phyloP scores from a whole-genome alignment of 306 rosid species.

The Gillenia trifoliata region DNA sequence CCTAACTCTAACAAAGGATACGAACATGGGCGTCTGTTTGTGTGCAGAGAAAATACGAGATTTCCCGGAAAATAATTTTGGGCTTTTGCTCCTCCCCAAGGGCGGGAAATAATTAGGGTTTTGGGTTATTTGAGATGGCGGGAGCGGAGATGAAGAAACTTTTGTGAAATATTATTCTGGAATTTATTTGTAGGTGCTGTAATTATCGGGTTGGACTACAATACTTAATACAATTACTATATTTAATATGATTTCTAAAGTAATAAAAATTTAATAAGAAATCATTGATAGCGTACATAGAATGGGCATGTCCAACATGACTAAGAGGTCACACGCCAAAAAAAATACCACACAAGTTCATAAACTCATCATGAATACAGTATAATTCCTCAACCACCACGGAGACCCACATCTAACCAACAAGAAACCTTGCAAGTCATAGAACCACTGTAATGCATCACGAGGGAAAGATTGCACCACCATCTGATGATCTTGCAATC shows the following conservation, averaged over 20 bases:
- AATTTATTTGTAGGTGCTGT: neutral
- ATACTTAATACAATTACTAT: too few relatives aligned
- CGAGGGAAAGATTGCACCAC: neutral
- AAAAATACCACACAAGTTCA: neutral
- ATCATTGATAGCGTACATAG: too few relatives aligned
- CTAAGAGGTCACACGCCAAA: neutral
- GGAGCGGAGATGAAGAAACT: neutral
- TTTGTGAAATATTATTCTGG: neutral
- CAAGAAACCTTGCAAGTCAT: neutral
- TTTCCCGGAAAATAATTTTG: neutral
- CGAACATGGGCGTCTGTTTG: neutral
- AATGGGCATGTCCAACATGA: too few relatives aligned
- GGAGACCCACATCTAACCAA: neutral
- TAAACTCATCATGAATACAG: neutral
- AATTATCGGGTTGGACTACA: neutral
- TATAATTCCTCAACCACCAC: neutral
- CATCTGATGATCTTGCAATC: too few relatives aligned
- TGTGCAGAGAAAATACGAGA: neutral
- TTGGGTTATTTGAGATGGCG: slow-evolving; percentile 1
- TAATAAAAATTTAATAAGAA: too few relatives aligned
- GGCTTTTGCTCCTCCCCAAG: neutral
- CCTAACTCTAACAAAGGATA: too few relatives aligned
- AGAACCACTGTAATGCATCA: neutral
- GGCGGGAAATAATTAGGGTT: slow-evolving; percentile 15
- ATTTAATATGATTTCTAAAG: neutral